A percentile compares a stretch with the other conserved stretches of the same genome.
phyloP scores from a whole-genome alignment of 768 basidiomycete genomes.

The Gloeopeniophorella convolvens region DNA sequence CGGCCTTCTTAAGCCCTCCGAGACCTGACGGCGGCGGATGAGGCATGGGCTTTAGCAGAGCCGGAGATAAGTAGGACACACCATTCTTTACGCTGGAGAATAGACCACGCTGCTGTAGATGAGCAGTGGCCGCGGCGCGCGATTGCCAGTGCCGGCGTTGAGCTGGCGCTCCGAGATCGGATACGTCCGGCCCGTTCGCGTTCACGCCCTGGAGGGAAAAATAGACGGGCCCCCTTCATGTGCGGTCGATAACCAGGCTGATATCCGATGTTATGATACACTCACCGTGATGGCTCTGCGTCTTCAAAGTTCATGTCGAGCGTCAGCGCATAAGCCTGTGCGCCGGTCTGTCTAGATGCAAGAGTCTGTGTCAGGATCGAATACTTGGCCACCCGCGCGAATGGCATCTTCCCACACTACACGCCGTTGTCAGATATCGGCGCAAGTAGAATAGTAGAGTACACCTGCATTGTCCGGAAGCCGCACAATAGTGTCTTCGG shows the following conservation, averaged over 20 bases:
- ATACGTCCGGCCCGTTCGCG: neutral
- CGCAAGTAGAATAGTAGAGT: neutral
- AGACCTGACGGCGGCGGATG: too few relatives aligned
- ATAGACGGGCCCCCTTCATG: neutral
- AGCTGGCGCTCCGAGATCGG: too few relatives aligned
- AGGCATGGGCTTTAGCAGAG: too few relatives aligned
- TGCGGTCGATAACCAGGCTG: neutral
- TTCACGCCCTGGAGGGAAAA: neutral
- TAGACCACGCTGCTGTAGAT: too few relatives aligned
- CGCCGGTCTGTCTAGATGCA: neutral
- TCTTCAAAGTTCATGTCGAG: neutral
- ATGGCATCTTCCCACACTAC: slow-evolving; percentile 4
- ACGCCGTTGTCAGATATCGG: neutral
- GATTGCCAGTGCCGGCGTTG: neutral
- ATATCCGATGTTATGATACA: neutral
- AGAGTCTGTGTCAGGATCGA: neutral
- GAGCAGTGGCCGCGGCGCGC: neutral
- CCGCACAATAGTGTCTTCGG: slow-evolving; percentile 21
- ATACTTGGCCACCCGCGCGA: neutral
- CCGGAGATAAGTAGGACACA: too few relatives aligned
- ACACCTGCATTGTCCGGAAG: slow-evolving; percentile 13
- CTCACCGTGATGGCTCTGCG: neutral
- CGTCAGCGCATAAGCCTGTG: neutral
- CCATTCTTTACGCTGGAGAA: too few relatives aligned
- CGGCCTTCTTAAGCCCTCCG: neutral